phyloP scores from a whole-genome alignment of 192 early-diverging fungal genomes.

The Gonapodya prolifera region DNA sequence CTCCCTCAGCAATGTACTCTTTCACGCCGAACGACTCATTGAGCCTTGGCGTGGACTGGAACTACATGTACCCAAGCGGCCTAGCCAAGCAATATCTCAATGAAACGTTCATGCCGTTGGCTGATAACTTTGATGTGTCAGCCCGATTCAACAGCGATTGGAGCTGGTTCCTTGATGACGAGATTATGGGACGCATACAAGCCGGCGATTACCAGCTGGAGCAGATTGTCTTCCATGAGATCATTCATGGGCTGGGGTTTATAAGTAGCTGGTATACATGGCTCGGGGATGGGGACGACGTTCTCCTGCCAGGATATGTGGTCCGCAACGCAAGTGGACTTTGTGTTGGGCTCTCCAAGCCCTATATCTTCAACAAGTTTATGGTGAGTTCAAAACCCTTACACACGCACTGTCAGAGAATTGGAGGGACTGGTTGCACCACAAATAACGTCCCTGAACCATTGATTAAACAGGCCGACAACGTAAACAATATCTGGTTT shows the following conservation, averaged over 20 bases:
- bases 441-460: no score
- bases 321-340: neutral
- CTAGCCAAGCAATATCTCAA: neutral
- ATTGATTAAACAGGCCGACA: no score
- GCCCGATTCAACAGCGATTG: neutral
- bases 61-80: neutral
- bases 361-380: neutral
- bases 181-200: neutral
- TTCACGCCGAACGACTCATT: neutral
- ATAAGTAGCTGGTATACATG: neutral
- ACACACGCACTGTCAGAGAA: no score
- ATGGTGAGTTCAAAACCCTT: no score
- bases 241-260: neutral
- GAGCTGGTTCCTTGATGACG: neutral
- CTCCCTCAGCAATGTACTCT: neutral
- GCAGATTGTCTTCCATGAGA: neutral
- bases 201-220: neutral
- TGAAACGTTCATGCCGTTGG: neutral
- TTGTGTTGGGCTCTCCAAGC: neutral
- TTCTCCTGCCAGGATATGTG: neutral
- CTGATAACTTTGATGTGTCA: neutral
- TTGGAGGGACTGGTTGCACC: no score
- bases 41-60: neutral
- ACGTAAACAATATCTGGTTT: neutral
- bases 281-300: neutral